Conservation (phyloP, 805 yeast genomes). For the Wickerhamomyces silvicola region DNA sequence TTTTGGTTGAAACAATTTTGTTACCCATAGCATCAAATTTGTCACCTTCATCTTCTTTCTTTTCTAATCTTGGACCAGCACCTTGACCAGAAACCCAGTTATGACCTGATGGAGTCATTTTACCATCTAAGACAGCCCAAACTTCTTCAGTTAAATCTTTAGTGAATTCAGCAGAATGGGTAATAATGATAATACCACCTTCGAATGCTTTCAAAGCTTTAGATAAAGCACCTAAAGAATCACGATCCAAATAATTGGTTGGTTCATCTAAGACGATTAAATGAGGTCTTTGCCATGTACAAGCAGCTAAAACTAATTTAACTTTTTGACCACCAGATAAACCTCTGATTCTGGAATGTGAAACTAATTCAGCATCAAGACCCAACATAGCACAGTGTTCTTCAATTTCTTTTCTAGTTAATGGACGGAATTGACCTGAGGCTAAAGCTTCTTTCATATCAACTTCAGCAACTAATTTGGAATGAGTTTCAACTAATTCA, state of each 20-base stretch:
- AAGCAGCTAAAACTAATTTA: slow-evolving; percentile 98
- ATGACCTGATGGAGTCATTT: slow-evolving; percentile 99
- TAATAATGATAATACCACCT: slow-evolving; percentile 99
- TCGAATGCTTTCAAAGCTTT: slow-evolving; percentile 97
- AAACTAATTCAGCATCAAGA: slow-evolving; percentile 97
- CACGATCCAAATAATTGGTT: slow-evolving; percentile 98
- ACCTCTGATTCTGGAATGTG: slow-evolving; percentile 99
- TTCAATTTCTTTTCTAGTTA: slow-evolving; percentile 99
- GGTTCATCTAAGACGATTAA: slow-evolving; percentile 99
- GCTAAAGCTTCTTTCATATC: slow-evolving; percentile 99
- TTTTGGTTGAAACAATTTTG: slow-evolving; percentile 95
- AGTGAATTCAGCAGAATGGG: slow-evolving; percentile 99
- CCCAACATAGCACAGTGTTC: slow-evolving; percentile 98
- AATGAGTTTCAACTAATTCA: slow-evolving; percentile 93
- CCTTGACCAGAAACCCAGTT: slow-evolving; percentile 99
- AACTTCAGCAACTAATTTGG: slow-evolving; percentile 99
- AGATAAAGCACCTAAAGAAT: slow-evolving; percentile 98
- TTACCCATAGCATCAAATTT: slow-evolving; percentile 99
- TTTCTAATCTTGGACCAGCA: slow-evolving; percentile 98
- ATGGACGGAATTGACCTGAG: slow-evolving; percentile 99
- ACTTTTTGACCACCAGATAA: slow-evolving; percentile 99
- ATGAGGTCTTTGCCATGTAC: slow-evolving; percentile 99
- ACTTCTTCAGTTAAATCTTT: slow-evolving; percentile 99
- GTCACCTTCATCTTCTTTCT: slow-evolving; percentile 95
- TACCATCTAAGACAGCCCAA: slow-evolving; percentile 99